phyloP scores from a whole-genome alignment of 371 early-diverging fungal species.

The Dichotomocladium elegans region DNA sequence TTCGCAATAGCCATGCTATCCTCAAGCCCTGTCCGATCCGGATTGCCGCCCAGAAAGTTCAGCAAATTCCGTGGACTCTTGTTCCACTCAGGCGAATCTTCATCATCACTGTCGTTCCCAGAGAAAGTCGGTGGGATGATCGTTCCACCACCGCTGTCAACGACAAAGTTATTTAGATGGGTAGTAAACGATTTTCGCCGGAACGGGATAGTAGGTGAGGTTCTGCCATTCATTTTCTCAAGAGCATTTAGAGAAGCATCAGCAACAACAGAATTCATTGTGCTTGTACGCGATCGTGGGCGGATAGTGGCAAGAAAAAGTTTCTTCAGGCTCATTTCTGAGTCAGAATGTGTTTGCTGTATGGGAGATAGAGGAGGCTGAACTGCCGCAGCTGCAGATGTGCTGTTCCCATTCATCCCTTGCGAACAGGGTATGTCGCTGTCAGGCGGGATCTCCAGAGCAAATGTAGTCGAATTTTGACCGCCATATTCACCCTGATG shows the following conservation, averaged over 20 bases:
- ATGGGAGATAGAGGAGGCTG: conserved; percentile 39
- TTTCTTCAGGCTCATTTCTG: conserved; percentile 27
- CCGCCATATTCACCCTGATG: conserved; percentile 35
- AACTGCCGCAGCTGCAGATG: background rate
- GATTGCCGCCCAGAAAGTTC: conserved; percentile 33
- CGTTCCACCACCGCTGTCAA: conserved; percentile 19
- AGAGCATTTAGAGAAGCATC: conserved; percentile 17
- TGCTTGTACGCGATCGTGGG: conserved; percentile 55
- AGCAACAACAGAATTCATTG: conserved; percentile 31
- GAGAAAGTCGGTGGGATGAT: conserved; percentile 47
- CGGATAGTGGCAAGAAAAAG: conserved; percentile 24
- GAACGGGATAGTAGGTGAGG: conserved; percentile 37
- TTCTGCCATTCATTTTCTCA: conserved; percentile 15
- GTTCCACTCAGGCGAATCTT: conserved; percentile 36
- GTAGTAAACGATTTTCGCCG: conserved; percentile 29
- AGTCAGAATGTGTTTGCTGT: conserved; percentile 1
- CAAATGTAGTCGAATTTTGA: conserved; percentile 32
- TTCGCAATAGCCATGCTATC: conserved; percentile 8
- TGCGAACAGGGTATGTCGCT: conserved; percentile 7
- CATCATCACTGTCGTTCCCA: conserved; percentile 63
- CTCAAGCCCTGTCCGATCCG: conserved; percentile 3
- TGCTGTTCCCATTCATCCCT: no score
- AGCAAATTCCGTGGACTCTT: conserved; percentile 31
- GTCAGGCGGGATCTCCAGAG: conserved; percentile 35
- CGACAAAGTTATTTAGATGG: conserved; percentile 2